Evolutionary conservation across 2,329 filamentous ascomycete species (phyloP), one percentile per base, ranked within the genome.

Genomic region (Lachnellula hyalina): DNA sequence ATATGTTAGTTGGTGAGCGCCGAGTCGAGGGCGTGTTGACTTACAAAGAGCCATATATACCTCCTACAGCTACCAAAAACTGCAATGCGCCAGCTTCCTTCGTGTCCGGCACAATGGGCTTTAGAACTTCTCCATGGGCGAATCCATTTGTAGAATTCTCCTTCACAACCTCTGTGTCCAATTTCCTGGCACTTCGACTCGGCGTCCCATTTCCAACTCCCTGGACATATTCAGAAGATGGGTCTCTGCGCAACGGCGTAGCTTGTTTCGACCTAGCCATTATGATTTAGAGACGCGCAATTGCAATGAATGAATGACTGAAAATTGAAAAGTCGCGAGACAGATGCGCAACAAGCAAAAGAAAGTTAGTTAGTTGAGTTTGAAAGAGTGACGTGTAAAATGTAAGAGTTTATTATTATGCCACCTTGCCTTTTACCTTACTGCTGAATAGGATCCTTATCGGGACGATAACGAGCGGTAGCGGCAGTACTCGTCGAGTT

Each of bases 1-100:
- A n/a, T 23, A 12, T 32, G 17, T 14, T 7, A 50, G 49, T 28
- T 55, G 25, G 25, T 36, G 21, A 15, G 17, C 28, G 25, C 3
- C 2, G 11, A 15, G n/a, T 21, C 44, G 44, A 47, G 25, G 32
- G 51, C 45, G 34, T 40, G n/a, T 46, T 40, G 12, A 59, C 81
- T 68, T 82, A 96, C 93, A 99, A 99, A 36, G 92, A 96, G 36
- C 87, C 90, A 72, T 99, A 99, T 65, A 99, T 99, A 56, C 94
- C 94, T 6, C 85, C 85, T n/a, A 96, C 90, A 61, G 92, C 93
- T 58, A 96, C 82, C 48, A 92, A 73, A 53, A 96, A 81, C 72
- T 96, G 88, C 66, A 87, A 68, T 32, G 90, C 70, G 4, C 89
- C 88, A 8, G 86, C 79, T 28, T 83, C 79, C 52, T 73, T 68